phyloP scores from a whole-genome alignment of 495 filamentous ascomycete genomes.

The Trichoderma asperelloides region DNA sequence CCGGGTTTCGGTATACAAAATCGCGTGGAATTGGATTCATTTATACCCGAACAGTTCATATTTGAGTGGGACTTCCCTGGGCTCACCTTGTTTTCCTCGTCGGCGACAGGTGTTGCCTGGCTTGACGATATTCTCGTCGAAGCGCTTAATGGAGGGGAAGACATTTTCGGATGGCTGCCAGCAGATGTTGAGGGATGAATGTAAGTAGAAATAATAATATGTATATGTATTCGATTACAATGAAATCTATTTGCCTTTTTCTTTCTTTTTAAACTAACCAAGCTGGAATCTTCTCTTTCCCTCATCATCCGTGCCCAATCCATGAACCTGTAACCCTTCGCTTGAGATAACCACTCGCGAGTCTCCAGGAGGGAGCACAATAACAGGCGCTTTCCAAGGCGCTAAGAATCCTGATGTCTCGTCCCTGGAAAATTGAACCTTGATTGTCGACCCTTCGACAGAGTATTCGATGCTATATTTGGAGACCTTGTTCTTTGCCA shows the following conservation, averaged over 20 bases:
- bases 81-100: conserved; percentile 42
- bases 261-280: background rate
- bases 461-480: conserved; percentile 35
- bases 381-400: conserved; percentile 40
- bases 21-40: conserved; percentile 37
- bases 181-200: background rate
- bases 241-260: background rate
- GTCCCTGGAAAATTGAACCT: conserved; percentile 30
- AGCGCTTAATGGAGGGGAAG: background rate
- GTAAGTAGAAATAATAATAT: background rate
- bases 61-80: conserved; percentile 48
- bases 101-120: conserved; percentile 12
- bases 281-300: conserved; percentile 8
- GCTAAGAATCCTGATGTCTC: conserved; percentile 31
- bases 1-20: background rate
- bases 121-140: background rate
- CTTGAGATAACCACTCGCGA: conserved; percentile 27
- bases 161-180: background rate
- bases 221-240: background rate
- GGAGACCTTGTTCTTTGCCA: conserved; percentile 27
- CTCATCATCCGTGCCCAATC: background rate
- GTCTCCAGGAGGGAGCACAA: conserved; percentile 39
- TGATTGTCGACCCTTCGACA: conserved; percentile 31
- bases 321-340: conserved; percentile 15
- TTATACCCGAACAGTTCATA: conserved; percentile 43